phyloP scores from a whole-genome alignment of 1,284 basidiomycete genomes.

The Tetrapyrgos nigripes region DNA sequence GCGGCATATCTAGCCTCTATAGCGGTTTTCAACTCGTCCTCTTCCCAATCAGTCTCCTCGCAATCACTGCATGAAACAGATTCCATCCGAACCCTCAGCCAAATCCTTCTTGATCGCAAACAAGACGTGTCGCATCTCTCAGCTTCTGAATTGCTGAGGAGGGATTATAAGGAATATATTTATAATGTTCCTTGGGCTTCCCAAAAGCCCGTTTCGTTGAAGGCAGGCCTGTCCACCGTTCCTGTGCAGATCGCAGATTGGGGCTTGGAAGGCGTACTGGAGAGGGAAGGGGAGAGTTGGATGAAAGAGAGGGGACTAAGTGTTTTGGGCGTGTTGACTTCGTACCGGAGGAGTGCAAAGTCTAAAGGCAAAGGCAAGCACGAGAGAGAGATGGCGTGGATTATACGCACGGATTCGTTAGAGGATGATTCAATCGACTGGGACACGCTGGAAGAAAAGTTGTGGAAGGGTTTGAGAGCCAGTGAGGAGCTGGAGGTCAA shows the following conservation, averaged over 20 bases:
- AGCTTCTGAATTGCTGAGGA: conserved; percentile 79
- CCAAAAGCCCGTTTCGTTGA: conserved; percentile 32
- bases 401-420: conserved; percentile 47
- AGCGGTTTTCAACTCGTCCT: conserved; percentile 1
- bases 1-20: conserved; percentile 60
- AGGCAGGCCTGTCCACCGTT: conserved; percentile 79
- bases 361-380: conserved; percentile 65
- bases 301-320: conserved; percentile 70
- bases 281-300: conserved; percentile 61
- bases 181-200: conserved; percentile 49
- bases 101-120: conserved; percentile 68
- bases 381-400: conserved; percentile 72
- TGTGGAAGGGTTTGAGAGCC: conserved; percentile 66
- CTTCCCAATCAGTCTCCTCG: neutral
- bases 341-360: conserved; percentile 49
- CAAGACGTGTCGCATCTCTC: conserved; percentile 70
- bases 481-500: conserved; percentile 57
- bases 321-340: conserved; percentile 81
- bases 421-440: conserved; percentile 27
- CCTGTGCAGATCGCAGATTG: conserved; percentile 69
- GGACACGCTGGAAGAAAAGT: conserved; percentile 40
- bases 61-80: conserved; percentile 12
- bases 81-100: conserved; percentile 42
- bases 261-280: conserved; percentile 50
- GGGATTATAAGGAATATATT: conserved; percentile 93